Conservation (phyloP, 441 rosid genomes). For the Pelargonium citronellum region DNA sequence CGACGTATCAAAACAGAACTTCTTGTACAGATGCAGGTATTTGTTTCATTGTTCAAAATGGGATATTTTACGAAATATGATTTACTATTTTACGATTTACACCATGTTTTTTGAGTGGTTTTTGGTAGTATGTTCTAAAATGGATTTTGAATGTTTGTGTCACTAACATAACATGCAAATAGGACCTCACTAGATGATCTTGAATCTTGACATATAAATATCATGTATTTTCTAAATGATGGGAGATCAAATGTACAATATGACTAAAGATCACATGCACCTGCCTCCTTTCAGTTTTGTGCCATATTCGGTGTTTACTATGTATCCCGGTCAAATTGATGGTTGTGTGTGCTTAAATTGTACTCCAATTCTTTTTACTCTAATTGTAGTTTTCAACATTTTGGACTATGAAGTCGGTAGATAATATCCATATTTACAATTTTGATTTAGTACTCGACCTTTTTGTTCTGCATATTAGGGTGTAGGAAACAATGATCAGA, state of each 20-base stretch:
- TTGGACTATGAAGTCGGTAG: neutral
- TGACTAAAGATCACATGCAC: neutral
- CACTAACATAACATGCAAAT: neutral
- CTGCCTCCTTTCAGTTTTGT: neutral
- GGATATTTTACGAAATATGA: neutral
- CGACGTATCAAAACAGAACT: constrained; percentile 99
- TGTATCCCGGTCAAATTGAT: neutral
- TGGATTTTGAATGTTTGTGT: neutral
- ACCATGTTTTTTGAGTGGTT: neutral
- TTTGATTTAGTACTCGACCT: constrained; percentile 3
- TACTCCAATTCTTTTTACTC: neutral
- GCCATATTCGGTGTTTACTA: neutral
- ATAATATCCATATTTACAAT: neutral
- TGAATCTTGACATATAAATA: neutral
- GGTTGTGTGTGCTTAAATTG: neutral
- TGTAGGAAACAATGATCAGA: constrained; percentile 87
- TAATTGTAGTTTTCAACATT: neutral
- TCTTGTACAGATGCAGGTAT: constrained; percentile 99
- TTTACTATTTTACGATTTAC: neutral
- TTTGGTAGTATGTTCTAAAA: neutral
- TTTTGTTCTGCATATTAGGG: constrained; percentile 47
- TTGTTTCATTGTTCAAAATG: constrained; percentile 9
- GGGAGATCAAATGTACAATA: neutral
- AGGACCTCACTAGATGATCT: neutral
- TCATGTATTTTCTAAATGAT: neutral